A percentile compares a stretch with the other conserved stretches of the same genome.
phyloP scores from a whole-genome alignment of 192 early-diverging fungal species.

The Coemansia reversa region DNA sequence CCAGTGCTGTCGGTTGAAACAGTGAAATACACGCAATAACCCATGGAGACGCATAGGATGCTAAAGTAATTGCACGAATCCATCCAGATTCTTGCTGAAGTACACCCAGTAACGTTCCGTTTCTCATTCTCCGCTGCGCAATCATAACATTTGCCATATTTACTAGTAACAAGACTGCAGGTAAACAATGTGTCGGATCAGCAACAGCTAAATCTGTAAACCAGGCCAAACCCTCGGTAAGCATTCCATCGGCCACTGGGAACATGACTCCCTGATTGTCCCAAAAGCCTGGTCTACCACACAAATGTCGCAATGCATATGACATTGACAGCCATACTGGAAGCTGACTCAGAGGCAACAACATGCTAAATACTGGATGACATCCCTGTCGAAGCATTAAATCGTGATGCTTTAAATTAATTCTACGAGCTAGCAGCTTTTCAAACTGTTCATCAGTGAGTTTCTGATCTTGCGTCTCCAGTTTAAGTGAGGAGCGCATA shows the following conservation, averaged over 20 bases:
- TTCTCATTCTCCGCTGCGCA: not conserved
- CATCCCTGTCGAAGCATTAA: constrained; percentile 41
- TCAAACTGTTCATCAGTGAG: constrained; percentile 8
- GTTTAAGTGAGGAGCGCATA: constrained; percentile 13
- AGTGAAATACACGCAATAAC: constrained; percentile 2
- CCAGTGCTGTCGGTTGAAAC: constrained; percentile 22
- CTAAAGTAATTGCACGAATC: not conserved
- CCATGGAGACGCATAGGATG: constrained; percentile 3
- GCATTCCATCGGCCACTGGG: constrained; percentile 21
- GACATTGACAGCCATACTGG: constrained; percentile 48
- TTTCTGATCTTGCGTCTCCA: constrained; percentile 5
- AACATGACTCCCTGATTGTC: not conserved
- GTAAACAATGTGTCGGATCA: constrained; percentile 24
- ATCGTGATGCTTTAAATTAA: constrained; percentile 22
- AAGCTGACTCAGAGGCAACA: constrained; percentile 39
- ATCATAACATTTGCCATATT: constrained; percentile 22
- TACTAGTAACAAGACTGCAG: constrained; percentile 7
- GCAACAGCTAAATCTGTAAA: constrained; percentile 23
- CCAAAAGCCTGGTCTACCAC: constrained; percentile 10
- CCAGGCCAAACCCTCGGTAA: constrained; percentile 40
- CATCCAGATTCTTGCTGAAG: constrained; percentile 1
- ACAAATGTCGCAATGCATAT: constrained; percentile 31
- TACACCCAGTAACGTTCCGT: constrained; percentile 3
- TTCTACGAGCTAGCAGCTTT: constrained; percentile 2
- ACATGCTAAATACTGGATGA: constrained; percentile 27